These are phyloP conservation scores for Penicillium simplicissimum DNA, from an alignment of 495 filamentous ascomycete species.

Conservation along the genomic window DNA sequence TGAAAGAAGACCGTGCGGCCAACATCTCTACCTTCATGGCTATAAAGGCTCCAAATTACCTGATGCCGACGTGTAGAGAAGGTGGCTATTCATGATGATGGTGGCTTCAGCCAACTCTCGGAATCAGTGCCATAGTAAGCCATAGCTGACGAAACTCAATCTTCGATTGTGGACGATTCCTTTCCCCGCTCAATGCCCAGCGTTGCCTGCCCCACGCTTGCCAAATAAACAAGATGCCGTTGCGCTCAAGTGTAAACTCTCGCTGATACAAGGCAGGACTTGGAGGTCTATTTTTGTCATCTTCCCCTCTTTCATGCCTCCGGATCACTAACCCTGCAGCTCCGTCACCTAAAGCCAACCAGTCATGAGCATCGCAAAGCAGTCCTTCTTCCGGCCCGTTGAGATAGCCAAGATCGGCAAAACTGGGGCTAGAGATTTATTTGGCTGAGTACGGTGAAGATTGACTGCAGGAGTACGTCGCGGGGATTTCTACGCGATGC, in stretches of 20 bases:
- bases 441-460: constrained; percentile 10
- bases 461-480: not conserved
- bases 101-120: not conserved
- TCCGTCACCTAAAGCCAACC: constrained; percentile 5
- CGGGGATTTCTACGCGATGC: not conserved
- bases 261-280: not conserved
- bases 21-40: not conserved
- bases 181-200: not conserved
- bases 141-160: not conserved
- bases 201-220: not conserved
- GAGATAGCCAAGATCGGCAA: constrained; percentile 3
- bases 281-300: constrained; percentile 1
- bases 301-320: not conserved
- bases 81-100: not conserved
- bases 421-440: not conserved
- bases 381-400: not conserved
- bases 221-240: not conserved
- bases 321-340: not conserved
- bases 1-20: too few species aligned
- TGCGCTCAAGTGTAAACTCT: not conserved
- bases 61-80: not conserved
- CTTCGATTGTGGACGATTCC: not conserved
- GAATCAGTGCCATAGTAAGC: not conserved
- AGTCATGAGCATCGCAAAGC: not conserved
- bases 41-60: not conserved